Evolutionary conservation across 2,329 filamentous ascomycete genomes (phyloP), one percentile per base, ranked within the genome.

Genomic region (Fusarium papillatum): DNA sequence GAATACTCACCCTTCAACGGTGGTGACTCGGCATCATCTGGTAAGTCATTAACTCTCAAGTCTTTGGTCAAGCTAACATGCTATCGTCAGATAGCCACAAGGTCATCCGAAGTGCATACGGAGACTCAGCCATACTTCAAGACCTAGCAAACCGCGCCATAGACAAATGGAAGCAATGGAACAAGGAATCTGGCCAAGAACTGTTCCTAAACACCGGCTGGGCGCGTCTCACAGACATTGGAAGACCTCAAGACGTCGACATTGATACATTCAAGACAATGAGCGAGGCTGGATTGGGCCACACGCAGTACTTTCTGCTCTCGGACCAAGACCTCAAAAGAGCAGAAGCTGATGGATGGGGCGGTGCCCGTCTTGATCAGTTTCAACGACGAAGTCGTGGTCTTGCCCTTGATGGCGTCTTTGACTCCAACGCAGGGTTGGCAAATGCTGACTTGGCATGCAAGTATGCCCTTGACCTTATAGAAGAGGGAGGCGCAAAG

Each of bases 61-160:
- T 16, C 7, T 1, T 8, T 7, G 16, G 4, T 41, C 9, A n/a
- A 9, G 17, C 24, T 39, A 31, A 61, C 13, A 39, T 11, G 17
- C 22, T 7, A 8, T 7, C 19, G 3, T 24, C 17, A 61, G 38
- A 61, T n/a, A 61, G 59, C 59, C n/a, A 63, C 26, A 46, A 63
- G 14, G 60, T 63, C 19, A 46, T 63, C 29, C 60, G 60, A 8
- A 46, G 60, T 41, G 39, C 39, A 7, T 63, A 63, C 11, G 60
- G 60, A 63, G 39, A 46, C 60, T 63, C 60, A 17, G 60, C 29
- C n/a, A 46, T 46, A n/a, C 39, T 63, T 1, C 38, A 63, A 41
- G 39, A 63, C 60, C 60, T 63, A n/a, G 60, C 60, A 17, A 63
- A 63, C 60, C 60, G 39, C 19, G 60, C 38, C 39, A 48, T 63